Evolutionary conservation across 2,329 filamentous ascomycete species (phyloP).

Genomic region (Ascochyta pisi): DNA sequence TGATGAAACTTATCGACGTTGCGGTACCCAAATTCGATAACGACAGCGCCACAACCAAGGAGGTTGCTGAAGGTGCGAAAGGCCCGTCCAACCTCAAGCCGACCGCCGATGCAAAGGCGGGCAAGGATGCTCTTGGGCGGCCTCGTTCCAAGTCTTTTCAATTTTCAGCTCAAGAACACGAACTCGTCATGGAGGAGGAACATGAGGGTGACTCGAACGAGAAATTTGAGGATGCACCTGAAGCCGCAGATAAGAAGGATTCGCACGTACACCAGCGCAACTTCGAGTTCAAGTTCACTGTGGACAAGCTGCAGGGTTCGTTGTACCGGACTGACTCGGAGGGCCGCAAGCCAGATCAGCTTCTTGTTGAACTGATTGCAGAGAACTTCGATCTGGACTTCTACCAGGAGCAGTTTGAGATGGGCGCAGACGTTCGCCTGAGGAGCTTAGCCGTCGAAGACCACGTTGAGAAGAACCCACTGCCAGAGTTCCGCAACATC

Average conservation of each 20-base stretch:
- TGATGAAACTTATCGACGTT: conserved; percentile 96
- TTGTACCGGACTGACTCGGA: conserved; percentile 86
- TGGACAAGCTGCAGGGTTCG: conserved; percentile 92
- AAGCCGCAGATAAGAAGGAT: conserved; percentile 58
- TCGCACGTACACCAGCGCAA: conserved; percentile 81
- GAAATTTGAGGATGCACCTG: conserved; percentile 70
- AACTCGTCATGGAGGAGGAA: conserved; percentile 81
- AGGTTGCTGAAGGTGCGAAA: conserved; percentile 43
- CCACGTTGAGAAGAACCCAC: conserved; percentile 84
- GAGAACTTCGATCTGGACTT: conserved; percentile 88
- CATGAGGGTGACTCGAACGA: conserved; percentile 67
- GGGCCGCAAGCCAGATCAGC: conserved; percentile 74
- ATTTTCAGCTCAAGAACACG: conserved; percentile 73
- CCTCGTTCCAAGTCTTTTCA: conserved; percentile 75
- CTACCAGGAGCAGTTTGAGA: conserved; percentile 87
- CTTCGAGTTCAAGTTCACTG: conserved; percentile 96
- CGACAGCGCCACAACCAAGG: conserved; percentile 49
- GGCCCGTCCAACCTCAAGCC: conserved; percentile 49
- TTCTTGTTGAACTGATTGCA: conserved; percentile 90
- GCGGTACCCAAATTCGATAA: conserved; percentile 84
- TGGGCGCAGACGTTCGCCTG: conserved; percentile 89
- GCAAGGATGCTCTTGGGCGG: conserved; percentile 52
- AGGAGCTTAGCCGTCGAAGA: conserved; percentile 90
- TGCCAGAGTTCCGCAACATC: conserved; percentile 94
- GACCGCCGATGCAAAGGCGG: conserved; percentile 33